Percentiles rank a stretch among this genome's conserved stretches.
phyloP scores from a whole-genome alignment of 2,329 filamentous ascomycete genomes.

The Nannizzia gypsea region DNA sequence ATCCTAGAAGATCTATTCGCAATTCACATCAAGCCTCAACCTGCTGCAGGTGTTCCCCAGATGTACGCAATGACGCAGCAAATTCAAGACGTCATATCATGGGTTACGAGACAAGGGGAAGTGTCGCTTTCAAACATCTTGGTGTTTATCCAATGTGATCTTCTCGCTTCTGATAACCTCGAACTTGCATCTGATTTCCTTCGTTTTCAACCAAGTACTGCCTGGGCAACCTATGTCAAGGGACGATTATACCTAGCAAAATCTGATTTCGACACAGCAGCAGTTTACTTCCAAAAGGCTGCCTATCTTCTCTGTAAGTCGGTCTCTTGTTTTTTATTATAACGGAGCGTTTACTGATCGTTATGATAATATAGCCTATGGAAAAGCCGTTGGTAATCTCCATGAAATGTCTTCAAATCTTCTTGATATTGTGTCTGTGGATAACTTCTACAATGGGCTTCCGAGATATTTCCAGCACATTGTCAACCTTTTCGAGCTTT shows the following conservation, averaged over 20 bases:
- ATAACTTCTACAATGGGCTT: slow-evolving; percentile 57
- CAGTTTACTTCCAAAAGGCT: slow-evolving; percentile 67
- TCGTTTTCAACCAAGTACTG: slow-evolving; percentile 47
- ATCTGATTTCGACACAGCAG: slow-evolving; percentile 61
- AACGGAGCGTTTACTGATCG: slow-evolving; percentile 3
- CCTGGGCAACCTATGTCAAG: slow-evolving; percentile 65
- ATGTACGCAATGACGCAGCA: slow-evolving; percentile 34
- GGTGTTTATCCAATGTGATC: slow-evolving; percentile 56
- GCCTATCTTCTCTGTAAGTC: slow-evolving; percentile 68
- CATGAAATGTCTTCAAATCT: slow-evolving; percentile 46
- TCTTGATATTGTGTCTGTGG: slow-evolving; percentile 62
- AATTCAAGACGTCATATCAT: slow-evolving; percentile 35
- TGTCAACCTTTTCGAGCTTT: slow-evolving; percentile 65
- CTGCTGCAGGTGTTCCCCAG: slow-evolving; percentile 29
- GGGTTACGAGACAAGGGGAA: slow-evolving; percentile 42
- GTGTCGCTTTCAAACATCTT: slow-evolving; percentile 47
- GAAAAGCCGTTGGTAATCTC: slow-evolving; percentile 35
- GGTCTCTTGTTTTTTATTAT: neutral
- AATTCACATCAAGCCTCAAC: slow-evolving; percentile 32
- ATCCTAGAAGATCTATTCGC: slow-evolving; percentile 37
- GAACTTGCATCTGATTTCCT: slow-evolving; percentile 55
- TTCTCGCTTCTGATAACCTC: slow-evolving; percentile 56
- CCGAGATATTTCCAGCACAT: slow-evolving; percentile 81
- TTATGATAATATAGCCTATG: slow-evolving; percentile 25
- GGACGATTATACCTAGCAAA: slow-evolving; percentile 65